phyloP scores from a whole-genome alignment of 352 stramenopile species.

The Phytophthora fragariae region DNA sequence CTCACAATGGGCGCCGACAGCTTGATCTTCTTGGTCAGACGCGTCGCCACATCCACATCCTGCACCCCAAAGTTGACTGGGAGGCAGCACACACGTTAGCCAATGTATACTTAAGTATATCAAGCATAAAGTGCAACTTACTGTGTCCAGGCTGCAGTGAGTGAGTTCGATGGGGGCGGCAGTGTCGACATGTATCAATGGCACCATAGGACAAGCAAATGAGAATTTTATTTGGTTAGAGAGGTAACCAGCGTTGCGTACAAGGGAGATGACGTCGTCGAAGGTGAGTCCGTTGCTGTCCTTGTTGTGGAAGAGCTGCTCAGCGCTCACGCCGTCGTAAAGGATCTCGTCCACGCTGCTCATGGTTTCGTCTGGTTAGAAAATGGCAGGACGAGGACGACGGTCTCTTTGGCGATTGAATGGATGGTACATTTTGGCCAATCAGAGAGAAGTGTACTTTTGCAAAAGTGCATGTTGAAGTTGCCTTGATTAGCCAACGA shows the following conservation, averaged over 20 bases:
- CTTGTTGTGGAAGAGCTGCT: constrained; percentile 77
- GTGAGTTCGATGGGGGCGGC: not conserved
- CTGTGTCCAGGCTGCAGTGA: constrained; percentile 64
- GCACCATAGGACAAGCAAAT: constrained; percentile 14
- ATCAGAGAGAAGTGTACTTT: constrained; percentile 9
- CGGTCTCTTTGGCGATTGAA: constrained; percentile 11
- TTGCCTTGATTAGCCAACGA: not conserved
- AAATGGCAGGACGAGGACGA: constrained; percentile 20
- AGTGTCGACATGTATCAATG: constrained; percentile 2
- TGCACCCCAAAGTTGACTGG: constrained; percentile 94
- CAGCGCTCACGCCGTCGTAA: constrained; percentile 71
- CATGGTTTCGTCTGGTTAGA: constrained; percentile 6
- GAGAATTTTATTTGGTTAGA: constrained; percentile 3
- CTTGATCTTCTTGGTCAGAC: constrained; percentile 92
- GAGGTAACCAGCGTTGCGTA: constrained; percentile 28
- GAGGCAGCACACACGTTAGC: not conserved
- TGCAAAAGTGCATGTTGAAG: constrained; percentile 28
- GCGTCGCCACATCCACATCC: constrained; percentile 93
- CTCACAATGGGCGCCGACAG: constrained; percentile 96
- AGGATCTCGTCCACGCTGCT: constrained; percentile 47
- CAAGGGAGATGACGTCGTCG: constrained; percentile 88
- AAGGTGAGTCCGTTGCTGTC: constrained; percentile 82
- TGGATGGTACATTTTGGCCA: constrained; percentile 18
- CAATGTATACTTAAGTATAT: not conserved
- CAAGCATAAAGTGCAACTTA: constrained; percentile 39